Evolutionary conservation across 129 eudicot species (phyloP).

Genomic region (Tagetes patula): DNA sequence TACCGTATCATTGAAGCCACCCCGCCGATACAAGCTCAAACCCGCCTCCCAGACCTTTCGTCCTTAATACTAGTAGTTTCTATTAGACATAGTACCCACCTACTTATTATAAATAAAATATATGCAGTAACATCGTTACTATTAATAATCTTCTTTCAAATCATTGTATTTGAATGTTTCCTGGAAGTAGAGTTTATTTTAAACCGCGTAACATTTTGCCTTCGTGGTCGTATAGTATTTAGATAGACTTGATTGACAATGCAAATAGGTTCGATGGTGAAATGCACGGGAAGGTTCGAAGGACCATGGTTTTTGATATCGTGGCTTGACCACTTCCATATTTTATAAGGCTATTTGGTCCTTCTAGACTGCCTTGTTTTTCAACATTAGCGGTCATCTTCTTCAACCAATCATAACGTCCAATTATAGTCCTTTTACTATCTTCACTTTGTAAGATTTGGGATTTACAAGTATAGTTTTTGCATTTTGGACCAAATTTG

Average conservation of each 20-base stretch:
- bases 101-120: no score
- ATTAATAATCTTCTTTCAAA: no score
- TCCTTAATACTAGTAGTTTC: no score
- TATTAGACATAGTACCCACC: no score
- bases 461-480: neutral
- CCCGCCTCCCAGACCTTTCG: no score
- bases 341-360: conserved; percentile 31
- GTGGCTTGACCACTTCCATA: conserved; percentile 48
- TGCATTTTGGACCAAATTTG: neutral
- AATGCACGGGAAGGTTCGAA: conserved; percentile 27
- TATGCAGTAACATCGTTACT: no score
- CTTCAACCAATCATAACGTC: conserved; percentile 17
- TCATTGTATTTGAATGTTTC: neutral
- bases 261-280: conserved; percentile 19
- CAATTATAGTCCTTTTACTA: conserved; percentile 19
- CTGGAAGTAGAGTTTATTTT: neutral
- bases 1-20: no score
- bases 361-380: conserved; percentile 42
- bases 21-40: no score
- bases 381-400: conserved; percentile 44
- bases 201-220: neutral
- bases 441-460: conserved; percentile 1
- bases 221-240: neutral
- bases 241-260: neutral
- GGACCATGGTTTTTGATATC: conserved; percentile 22